Conservation (phyloP, 2,329 filamentous ascomycete genomes). For the Lasiodiplodia citricola region DNA sequence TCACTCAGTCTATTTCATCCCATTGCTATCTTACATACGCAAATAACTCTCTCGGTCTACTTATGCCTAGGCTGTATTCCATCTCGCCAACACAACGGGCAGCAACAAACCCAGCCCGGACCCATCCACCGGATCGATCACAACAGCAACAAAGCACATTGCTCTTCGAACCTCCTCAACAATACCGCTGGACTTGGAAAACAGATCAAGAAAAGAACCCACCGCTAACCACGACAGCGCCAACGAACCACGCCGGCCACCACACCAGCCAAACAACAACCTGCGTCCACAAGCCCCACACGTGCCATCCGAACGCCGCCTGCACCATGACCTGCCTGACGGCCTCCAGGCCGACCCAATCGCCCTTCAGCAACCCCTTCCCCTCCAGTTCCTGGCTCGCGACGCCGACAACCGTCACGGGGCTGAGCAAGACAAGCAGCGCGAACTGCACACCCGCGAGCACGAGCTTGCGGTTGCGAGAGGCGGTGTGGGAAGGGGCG, state of each 20-base stretch:
- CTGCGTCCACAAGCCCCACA: conserved; percentile 88
- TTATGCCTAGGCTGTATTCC: no score
- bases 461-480: conserved; percentile 23
- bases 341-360: conserved; percentile 32
- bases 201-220: not conserved
- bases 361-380: conserved; percentile 44
- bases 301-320: conserved; percentile 85
- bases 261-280: conserved; percentile 93
- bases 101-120: no score
- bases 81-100: no score
- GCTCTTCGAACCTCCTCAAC: no score
- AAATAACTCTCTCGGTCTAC: no score
- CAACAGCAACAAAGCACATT: no score
- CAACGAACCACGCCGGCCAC: conserved; percentile 90
- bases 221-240: conserved; percentile 37
- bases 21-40: no score
- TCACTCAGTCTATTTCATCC: no score
- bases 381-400: conserved; percentile 34
- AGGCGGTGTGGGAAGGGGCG: not conserved
- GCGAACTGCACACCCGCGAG: conserved; percentile 29
- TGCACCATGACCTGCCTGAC: conserved; percentile 67
- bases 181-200: no score
- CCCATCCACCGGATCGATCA: no score
- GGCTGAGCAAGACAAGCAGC: conserved; percentile 40
- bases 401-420: conserved; percentile 39